phyloP scores from a whole-genome alignment of 176 grass and related monocot species.

The Alloteropsis semialata region DNA sequence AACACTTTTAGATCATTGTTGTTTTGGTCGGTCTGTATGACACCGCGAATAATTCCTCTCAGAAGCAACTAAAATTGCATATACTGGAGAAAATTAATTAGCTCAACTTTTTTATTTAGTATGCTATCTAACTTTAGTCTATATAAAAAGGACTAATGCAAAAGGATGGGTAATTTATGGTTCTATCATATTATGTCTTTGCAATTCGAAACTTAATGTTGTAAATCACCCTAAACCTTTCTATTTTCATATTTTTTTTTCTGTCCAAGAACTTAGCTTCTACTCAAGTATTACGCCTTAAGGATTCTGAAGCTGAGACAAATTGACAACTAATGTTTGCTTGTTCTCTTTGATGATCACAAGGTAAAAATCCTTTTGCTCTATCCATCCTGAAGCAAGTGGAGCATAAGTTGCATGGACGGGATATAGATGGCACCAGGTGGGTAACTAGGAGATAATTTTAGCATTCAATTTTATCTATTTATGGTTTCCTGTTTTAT shows the following conservation, averaged over 20 bases:
- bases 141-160: background rate
- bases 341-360: constrained; percentile 21
- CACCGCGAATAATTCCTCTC: background rate
- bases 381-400: constrained; percentile 88
- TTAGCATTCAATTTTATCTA: constrained; percentile 13
- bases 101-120: constrained; percentile 11
- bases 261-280: constrained; percentile 1
- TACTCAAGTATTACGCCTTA: constrained; percentile 13
- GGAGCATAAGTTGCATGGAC: constrained; percentile 88
- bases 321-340: constrained; percentile 23
- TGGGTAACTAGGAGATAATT: constrained; percentile 38
- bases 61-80: constrained; percentile 11
- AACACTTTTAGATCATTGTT: constrained; percentile 16
- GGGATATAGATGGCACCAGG: constrained; percentile 72
- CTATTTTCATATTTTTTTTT: background rate
- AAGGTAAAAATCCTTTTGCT: constrained; percentile 98
- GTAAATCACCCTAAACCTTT: constrained; percentile 9
- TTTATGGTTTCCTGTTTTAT: constrained; percentile 26
- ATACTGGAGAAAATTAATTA: background rate
- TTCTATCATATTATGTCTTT: constrained; percentile 14
- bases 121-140: constrained; percentile 9
- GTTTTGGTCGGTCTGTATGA: constrained; percentile 24
- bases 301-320: constrained; percentile 22
- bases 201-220: constrained; percentile 4
- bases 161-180: background rate